Conservation (phyloP, 2,329 filamentous ascomycete species). For the Aspergillus persii region DNA sequence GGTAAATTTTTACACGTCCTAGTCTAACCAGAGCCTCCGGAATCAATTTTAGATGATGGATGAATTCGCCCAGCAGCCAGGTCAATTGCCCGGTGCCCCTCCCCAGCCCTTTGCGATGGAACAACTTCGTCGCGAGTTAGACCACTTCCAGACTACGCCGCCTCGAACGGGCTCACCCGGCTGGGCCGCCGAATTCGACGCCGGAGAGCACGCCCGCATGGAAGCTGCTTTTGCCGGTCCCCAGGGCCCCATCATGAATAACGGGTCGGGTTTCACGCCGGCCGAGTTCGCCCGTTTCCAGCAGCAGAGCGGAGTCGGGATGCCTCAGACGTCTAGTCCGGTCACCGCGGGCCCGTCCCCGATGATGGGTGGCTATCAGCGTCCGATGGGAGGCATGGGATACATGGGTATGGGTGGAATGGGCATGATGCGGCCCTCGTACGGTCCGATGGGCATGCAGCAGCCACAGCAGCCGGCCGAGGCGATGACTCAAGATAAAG, state of each 20-base stretch:
- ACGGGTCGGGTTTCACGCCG: slow-evolving; percentile 65
- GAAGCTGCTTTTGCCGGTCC: slow-evolving; percentile 66
- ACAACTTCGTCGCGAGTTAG: slow-evolving; percentile 63
- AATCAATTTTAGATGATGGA: slow-evolving; percentile 72
- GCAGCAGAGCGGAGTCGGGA: slow-evolving; percentile 62
- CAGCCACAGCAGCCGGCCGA: slow-evolving; percentile 41
- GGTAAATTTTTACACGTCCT: not conserved
- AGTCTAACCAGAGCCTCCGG: slow-evolving; percentile 25
- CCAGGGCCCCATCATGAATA: slow-evolving; percentile 42
- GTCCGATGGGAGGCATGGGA: slow-evolving; percentile 47
- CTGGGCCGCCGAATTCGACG: slow-evolving; percentile 65
- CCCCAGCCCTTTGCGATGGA: slow-evolving; percentile 64
- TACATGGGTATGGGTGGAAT: slow-evolving; percentile 46
- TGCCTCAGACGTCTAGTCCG: slow-evolving; percentile 61
- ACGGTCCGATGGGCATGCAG: slow-evolving; percentile 50
- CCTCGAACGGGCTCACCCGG: slow-evolving; percentile 54
- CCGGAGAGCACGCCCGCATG: slow-evolving; percentile 65
- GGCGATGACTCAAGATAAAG: slow-evolving; percentile 67
- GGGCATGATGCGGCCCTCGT: slow-evolving; percentile 46
- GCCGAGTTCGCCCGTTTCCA: slow-evolving; percentile 88
- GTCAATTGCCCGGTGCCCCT: slow-evolving; percentile 55
- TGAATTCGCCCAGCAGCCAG: slow-evolving; percentile 80
- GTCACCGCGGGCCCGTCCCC: slow-evolving; percentile 53
- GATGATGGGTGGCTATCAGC: slow-evolving; percentile 56
- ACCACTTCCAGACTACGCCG: slow-evolving; percentile 50